Conservation (phyloP, 495 filamentous ascomycete genomes). For the Aspergillus avenaceus region DNA sequence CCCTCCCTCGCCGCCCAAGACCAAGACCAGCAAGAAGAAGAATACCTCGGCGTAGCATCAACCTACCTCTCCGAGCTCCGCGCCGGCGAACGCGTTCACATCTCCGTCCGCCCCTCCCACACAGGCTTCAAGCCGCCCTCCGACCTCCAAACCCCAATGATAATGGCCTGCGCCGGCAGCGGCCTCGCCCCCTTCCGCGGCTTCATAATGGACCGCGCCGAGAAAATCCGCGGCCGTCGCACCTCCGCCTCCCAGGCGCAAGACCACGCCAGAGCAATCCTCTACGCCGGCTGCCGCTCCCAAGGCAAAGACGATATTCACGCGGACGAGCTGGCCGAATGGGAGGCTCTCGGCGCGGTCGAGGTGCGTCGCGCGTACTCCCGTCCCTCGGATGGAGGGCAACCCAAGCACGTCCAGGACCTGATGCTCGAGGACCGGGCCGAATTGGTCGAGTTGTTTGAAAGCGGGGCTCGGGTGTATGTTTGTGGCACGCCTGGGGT, state of each 20-base stretch:
- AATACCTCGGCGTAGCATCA: conserved; percentile 57
- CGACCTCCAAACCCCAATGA: conserved; percentile 18
- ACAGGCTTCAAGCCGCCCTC: conserved; percentile 19
- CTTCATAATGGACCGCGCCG: conserved; percentile 32
- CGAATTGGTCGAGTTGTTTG: conserved; percentile 51
- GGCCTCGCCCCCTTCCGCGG: conserved; percentile 37
- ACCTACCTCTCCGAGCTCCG: background rate
- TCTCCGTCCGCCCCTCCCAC: conserved; percentile 30
- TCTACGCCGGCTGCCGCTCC: conserved; percentile 43
- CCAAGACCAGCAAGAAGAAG: conserved; percentile 15
- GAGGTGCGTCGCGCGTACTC: background rate
- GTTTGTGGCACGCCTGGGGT: conserved; percentile 64
- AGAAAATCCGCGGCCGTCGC: conserved; percentile 47
- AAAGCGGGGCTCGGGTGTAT: conserved; percentile 57
- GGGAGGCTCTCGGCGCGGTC: background rate
- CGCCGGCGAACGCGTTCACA: conserved; percentile 3
- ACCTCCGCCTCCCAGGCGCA: conserved; percentile 7
- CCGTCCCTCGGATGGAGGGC: conserved; percentile 22
- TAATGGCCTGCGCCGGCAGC: conserved; percentile 33
- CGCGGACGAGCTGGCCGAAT: background rate
- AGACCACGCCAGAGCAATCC: conserved; percentile 49
- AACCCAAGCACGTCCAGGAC: conserved; percentile 58
- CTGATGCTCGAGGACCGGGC: conserved; percentile 48
- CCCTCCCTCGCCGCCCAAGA: conserved; percentile 49
- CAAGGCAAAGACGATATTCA: background rate